Evolutionary conservation across 2,329 filamentous ascomycete species (phyloP), one percentile per base, ranked within the genome.

Genomic region (Alternaria alternata): DNA sequence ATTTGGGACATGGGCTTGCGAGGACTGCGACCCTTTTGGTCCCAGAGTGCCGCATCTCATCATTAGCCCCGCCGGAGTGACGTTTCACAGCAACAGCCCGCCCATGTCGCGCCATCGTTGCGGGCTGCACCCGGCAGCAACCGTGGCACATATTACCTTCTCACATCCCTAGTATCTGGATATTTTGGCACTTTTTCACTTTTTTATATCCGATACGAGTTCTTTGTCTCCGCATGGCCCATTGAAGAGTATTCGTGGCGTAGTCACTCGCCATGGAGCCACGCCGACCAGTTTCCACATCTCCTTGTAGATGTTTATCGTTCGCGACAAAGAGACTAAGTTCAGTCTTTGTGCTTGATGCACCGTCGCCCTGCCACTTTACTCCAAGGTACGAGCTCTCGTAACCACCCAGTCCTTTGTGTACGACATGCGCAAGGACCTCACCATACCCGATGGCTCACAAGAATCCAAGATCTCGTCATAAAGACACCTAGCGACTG

Each of bases 201-300:
- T 52, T 20, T 43, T 26, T 58, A 43, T 42, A 51, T 47, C 44
- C 28, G 48, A 44, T 28, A 39, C 11, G 12, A 16, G 41, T 16
- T 18, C 14, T 28, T 32, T 41, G 36, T 48, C 51, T 57, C 42
- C 64, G 57, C 58, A 71, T 70, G 67, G 65, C 65, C 51, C 57
- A 51, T 47, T 75, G 64, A 49, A 36, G 39, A 71, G 63, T 56
- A 57, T 65, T 53, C 62, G 64, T 51, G 66, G 70, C 66, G 64
- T 62, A 64, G 57, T 64, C 63, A 67, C 39, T 67, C 66, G 67
- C 59, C 58, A 76, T 76, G 74, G 67, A 62, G 68, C 69, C 72
- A 62, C 46, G 61, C 61, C 65, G 60, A 52, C 54, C 54, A 60
- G 51, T 38, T 43, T 51, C 44, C 58, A 64, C 67, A 68, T 69